Base-by-base conservation (phyloP, 1,139 yeast genomes). In the Yamadazyma atmosphaerica region DNA sequence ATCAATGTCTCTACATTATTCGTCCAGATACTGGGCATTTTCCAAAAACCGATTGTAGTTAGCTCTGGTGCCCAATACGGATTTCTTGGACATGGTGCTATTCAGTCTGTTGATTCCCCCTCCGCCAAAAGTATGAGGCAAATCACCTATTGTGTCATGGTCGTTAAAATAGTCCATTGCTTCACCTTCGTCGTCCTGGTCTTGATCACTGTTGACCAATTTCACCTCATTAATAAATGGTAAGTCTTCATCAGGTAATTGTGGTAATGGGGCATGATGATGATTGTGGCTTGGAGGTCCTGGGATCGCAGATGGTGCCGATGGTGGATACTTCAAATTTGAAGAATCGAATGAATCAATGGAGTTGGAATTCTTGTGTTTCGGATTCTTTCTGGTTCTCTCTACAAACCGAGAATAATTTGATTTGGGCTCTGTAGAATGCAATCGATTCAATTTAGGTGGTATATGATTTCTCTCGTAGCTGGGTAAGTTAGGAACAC, bases 31-130 rank as follows among this genome's bases (percentile, higher is more conserved):
- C n/a, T 42, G 47, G 4, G 54, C 70, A 42, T 64, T 65, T 27
- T 70, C 72, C 41, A 70, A 40, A 42, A 71, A 70, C 43, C 55
- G 60, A 38, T 57, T 56, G 49, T 71, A 70, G 41, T 68, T 67
- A 15, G 63, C 65, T 22, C 72, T 52, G 1, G 77, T 71, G 1
- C 74, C 73, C 43, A 71, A 56, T 3, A 70, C 65, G 2, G 70
- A 62, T 38, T 58, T 57, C 43, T 64, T 65, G 36, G 72, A 65
- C 49, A 49, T 46, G 9, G 60, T 55, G 22, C 68, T 66, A 37
- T 55, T 56, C 58, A 55, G 63, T 41, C 75, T 52, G 11, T 50
- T 50, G 38, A 44, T 30, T n/a, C 33, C 66, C 24, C 30, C 23
- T 3, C 4, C 18, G 19, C 22, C 17, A 13, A 25, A 30, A n/a